Conservation (phyloP, 768 basidiomycete genomes). For the Mycena metata region DNA sequence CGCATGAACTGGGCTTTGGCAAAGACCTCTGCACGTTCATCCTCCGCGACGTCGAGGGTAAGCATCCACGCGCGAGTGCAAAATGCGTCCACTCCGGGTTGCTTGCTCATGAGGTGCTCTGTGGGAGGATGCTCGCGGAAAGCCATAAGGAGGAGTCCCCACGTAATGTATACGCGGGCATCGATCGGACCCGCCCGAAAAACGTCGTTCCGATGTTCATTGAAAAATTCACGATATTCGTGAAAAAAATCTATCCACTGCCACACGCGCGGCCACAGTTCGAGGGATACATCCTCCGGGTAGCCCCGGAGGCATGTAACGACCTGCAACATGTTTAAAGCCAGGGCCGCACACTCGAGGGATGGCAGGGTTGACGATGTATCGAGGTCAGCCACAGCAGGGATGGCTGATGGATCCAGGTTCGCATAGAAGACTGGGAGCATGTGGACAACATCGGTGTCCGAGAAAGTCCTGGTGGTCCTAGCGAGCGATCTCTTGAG, state of each 20-base stretch:
- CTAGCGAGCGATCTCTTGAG: too few species aligned
- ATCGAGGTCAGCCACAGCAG: not conserved
- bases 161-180: not conserved
- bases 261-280: conserved; percentile 1
- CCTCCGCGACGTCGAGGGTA: not conserved
- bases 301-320: not conserved
- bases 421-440: conserved; percentile 12
- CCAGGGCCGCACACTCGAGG: not conserved
- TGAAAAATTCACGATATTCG: not conserved
- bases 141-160: not conserved
- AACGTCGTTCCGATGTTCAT: not conserved
- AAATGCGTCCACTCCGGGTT: not conserved
- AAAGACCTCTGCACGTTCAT: not conserved
- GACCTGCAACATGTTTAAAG: not conserved
- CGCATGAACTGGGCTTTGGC: not conserved
- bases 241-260: conserved; percentile 8
- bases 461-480: not conserved
- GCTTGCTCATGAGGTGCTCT: not conserved
- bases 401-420: not conserved
- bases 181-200: not conserved
- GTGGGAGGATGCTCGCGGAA: not conserved
- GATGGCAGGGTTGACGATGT: not conserved
- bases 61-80: not conserved
- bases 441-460: not conserved
- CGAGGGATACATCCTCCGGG: not conserved